Evolutionary conservation across 1,284 basidiomycete species (phyloP).

Genomic region (Ustilago bromivora): DNA sequence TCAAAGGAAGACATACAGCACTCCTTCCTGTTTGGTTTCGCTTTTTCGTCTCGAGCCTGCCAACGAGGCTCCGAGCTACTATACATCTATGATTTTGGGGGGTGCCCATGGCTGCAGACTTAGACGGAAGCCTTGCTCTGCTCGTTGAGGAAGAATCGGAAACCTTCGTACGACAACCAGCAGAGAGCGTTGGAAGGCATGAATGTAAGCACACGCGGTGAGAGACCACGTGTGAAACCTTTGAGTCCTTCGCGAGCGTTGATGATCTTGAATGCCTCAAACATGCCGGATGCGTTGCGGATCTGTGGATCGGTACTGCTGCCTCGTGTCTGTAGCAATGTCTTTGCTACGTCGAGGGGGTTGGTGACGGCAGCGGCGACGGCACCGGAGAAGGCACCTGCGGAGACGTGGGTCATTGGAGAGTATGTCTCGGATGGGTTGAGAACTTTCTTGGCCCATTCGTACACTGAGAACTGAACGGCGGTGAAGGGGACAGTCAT

Average conservation of each 20-base stretch:
- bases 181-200: constrained; percentile 98
- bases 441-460: constrained; percentile 86
- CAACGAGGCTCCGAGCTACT: neutral
- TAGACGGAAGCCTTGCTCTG: constrained; percentile 45
- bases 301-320: constrained; percentile 84
- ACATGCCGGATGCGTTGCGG: constrained; percentile 84
- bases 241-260: constrained; percentile 84
- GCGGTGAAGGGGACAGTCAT: constrained; percentile 99
- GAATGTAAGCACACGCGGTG: constrained; percentile 91
- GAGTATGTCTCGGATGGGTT: constrained; percentile 91
- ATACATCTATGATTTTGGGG: constrained; percentile 17
- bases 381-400: constrained; percentile 91
- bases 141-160: constrained; percentile 67
- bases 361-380: constrained; percentile 96
- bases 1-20: neutral
- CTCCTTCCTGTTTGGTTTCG: neutral
- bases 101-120: neutral
- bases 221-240: constrained; percentile 88
- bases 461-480: constrained; percentile 96
- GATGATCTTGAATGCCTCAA: constrained; percentile 89
- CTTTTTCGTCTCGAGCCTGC: neutral
- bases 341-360: constrained; percentile 98
- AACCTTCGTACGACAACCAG: constrained; percentile 77
- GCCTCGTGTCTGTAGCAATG: constrained; percentile 92
- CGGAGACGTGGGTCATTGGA: constrained; percentile 87